Evolutionary conservation across 306 rosid genomes (phyloP), one percentile per base, ranked within the genome.

Genomic region (Acmispon strigosus): DNA sequence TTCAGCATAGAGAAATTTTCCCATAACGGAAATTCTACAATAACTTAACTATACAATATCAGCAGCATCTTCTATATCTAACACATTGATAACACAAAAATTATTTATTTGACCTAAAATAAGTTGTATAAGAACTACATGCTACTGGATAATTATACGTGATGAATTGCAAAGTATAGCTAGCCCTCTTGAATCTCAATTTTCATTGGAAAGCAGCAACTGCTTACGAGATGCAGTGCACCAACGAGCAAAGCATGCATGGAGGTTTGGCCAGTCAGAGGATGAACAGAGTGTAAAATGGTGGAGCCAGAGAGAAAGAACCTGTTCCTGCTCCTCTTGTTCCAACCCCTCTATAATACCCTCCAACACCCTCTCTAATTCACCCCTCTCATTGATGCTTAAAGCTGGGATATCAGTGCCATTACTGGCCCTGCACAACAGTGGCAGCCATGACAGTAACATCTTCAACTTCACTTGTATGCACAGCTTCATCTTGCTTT

Each of bases 251-350:
- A 85, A 92, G 44, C 87, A 86, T 22, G 86, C 76, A 32, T 79
- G 86, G 77, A 92, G 92, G 66, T 87, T 83, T 2, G 97, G 97
- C 97, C 97, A 89, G 27, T 92, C 97, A 24, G 92, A 82, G 59
- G 86, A 85, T 2, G 86, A 52, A 22, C 78, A 83, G 24, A 15
- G 77, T 6, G 97, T 89, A 76, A 84, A 92, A 68, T 92, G 90
- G 64, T 89, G 92, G 8, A 92, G 96, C 97, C 97, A 92, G 4
- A 89, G 59, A 22, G 88, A 69, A n/a, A 92, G 70, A 54, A 87
- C 87, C 66, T 83, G 82, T 49, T 89, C 97, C 47, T 85, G 91
- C 45, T 84, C 82, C 44, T 82, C 81, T 13, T 75, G 73, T 48
- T 84, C 85, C 42, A 89, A 27, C 72, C 19, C 57, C 57, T 73